These are phyloP conservation scores for Vicia villosa DNA, from an alignment of 306 rosid genomes.

Conservation along the genomic window DNA sequence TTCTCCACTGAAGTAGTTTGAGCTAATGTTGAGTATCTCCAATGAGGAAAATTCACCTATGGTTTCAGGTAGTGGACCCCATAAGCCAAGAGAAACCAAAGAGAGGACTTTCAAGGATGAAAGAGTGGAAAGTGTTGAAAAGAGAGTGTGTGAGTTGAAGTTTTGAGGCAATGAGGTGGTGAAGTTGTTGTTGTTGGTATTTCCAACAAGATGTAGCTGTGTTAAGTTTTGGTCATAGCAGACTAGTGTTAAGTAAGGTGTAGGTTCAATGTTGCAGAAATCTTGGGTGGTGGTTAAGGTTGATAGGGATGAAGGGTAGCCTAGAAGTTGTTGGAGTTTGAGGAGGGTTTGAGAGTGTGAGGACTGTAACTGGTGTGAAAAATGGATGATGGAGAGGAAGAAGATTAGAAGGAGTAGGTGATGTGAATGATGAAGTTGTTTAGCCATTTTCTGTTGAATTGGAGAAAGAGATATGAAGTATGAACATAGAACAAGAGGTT, in stretches of 20 bases:
- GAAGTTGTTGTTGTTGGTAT: slow-evolving; percentile 36
- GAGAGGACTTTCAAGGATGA: slow-evolving; percentile 76
- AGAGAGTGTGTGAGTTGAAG: slow-evolving; percentile 56
- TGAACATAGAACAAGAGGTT: slow-evolving; percentile 5
- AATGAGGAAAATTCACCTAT: slow-evolving; percentile 55
- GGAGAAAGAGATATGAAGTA: slow-evolving; percentile 5
- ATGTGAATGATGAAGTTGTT: slow-evolving; percentile 33
- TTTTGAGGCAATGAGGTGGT: slow-evolving; percentile 45
- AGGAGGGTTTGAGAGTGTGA: slow-evolving; percentile 61
- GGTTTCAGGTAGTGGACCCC: slow-evolving; percentile 71
- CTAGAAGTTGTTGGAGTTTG: slow-evolving; percentile 63
- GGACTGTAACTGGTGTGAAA: slow-evolving; percentile 53
- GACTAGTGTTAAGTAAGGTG: slow-evolving; percentile 55
- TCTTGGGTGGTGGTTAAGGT: slow-evolving; percentile 43
- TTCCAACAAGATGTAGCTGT: slow-evolving; percentile 77
- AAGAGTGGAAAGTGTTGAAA: slow-evolving; percentile 51
- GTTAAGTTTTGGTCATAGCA: slow-evolving; percentile 78
- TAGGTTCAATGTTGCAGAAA: slow-evolving; percentile 75
- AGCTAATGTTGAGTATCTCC: slow-evolving; percentile 78
- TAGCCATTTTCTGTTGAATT: slow-evolving; percentile 39
- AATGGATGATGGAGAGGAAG: slow-evolving; percentile 47
- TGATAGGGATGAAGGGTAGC: slow-evolving; percentile 57
- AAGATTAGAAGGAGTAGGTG: slow-evolving; percentile 44
- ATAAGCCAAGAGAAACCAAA: slow-evolving; percentile 68
- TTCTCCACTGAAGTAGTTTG: slow-evolving; percentile 65